These are phyloP conservation scores for Mycena sanguinolenta DNA, from an alignment of 768 basidiomycete species.

Conservation along the genomic window DNA sequence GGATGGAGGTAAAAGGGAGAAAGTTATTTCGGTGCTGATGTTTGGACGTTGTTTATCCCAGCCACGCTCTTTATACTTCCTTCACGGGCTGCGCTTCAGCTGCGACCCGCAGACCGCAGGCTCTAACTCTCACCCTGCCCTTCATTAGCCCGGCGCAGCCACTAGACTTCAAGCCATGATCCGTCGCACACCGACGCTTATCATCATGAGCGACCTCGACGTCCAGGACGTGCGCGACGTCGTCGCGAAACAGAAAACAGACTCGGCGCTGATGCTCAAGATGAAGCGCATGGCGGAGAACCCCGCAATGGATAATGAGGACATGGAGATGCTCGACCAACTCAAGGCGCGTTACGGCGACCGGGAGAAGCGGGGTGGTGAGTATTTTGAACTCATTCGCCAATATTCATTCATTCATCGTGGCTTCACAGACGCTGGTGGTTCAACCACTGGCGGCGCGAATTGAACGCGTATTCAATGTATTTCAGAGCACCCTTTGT, in stretches of 20 bases:
- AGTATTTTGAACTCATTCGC: neutral
- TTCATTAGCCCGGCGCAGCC: too few species aligned
- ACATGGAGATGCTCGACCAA: conserved; percentile 49
- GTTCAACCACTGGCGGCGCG: neutral
- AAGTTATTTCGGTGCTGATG: neutral
- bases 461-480: neutral
- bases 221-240: conserved; percentile 83
- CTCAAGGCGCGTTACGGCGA: conserved; percentile 45
- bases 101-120: conserved; percentile 26
- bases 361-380: conserved; percentile 40
- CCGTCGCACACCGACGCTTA: conserved; percentile 80
- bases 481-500: neutral
- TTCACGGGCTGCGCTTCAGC: conserved; percentile 36
- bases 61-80: conserved; percentile 33
- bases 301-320: conserved; percentile 46
- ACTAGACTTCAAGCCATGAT: conserved; percentile 69
- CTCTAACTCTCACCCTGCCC: too few species aligned
- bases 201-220: conserved; percentile 81
- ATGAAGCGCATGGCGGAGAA: conserved; percentile 64
- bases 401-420: neutral
- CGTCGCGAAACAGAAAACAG: conserved; percentile 62
- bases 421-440: conserved; percentile 9
- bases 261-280: conserved; percentile 54
- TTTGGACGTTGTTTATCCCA: neutral
- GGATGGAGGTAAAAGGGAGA: conserved; percentile 20